Evolutionary conservation across 768 basidiomycete genomes (phyloP), one percentile per base, ranked within the genome.

Genomic region (Flagelloscypha sp.): DNA sequence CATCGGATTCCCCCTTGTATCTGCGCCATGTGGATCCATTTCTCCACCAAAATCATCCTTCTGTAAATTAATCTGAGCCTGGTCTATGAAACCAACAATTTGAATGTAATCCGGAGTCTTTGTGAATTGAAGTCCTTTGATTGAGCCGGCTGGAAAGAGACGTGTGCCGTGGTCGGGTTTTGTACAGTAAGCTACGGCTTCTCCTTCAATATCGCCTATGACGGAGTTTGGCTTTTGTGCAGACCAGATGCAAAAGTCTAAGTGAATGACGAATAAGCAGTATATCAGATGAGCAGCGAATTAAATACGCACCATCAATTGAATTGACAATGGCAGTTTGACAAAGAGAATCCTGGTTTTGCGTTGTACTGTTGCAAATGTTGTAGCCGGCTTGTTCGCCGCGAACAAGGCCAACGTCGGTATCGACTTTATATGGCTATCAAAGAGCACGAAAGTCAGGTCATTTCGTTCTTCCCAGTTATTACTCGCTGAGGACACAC

Each of bases 121-220:
- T 45, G 79, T 66, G 51, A 68, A 65, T 57, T 87, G 84, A 0
- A 83, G 62, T 36, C 81, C 84, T 2, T 54, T 54, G 21, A 87
- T 54, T 21, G 82, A 67, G 13, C 78, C 79, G 0, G 49, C 55
- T 12, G 82, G 83, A 22, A 89, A 84, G 35, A 79, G 49, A 39
- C 87, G 80, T 3, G 82, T 76, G 2, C 86, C 86, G 36, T 70
- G 73, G 5, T 72, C 73, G 2, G 67, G 66, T 52, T 79, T 74
- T n/a, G 76, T 74, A 59, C 84, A 90, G 70, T 74, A 90, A 1
- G 84, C 75, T 7, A 89, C 79, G 48, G 74, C 76, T 50, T 74
- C 62, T 27, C 70, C 76, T 51, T 90, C 87, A 3, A 70, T 70
- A 40, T 81, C 66, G 22, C 68, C 79, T 27, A 89, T 76, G n/a